Percentiles rank a stretch among this genome's conserved stretches.
Conservation (phyloP, 2,329 filamentous ascomycete species). For the Fusarium gaditjirri region DNA sequence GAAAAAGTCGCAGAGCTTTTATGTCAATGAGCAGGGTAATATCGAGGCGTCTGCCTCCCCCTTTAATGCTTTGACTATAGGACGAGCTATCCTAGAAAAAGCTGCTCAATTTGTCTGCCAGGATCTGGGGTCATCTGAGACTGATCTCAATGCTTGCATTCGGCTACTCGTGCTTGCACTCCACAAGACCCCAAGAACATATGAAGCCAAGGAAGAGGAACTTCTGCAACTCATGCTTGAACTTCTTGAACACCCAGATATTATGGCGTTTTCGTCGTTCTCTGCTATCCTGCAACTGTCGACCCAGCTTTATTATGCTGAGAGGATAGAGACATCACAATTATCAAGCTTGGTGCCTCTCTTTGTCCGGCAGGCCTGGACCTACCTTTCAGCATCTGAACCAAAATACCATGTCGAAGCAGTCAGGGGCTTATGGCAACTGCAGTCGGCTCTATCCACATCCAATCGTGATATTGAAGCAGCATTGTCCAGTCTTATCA, state of each 20-base stretch:
- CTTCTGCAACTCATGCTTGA: conserved; percentile 63
- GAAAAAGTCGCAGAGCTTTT: conserved; percentile 72
- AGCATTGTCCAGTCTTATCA: conserved; percentile 76
- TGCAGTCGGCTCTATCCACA: conserved; percentile 77
- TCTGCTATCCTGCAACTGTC: conserved; percentile 68
- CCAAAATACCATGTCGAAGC: conserved; percentile 97
- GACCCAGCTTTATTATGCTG: conserved; percentile 65
- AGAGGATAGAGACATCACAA: conserved; percentile 62
- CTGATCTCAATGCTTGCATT: conserved; percentile 66
- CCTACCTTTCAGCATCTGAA: conserved; percentile 79
- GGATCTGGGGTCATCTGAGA: conserved; percentile 54
- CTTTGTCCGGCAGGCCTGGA: conserved; percentile 80
- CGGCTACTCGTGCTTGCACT: conserved; percentile 69
- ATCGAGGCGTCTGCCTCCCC: conserved; percentile 71
- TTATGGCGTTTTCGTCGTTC: conserved; percentile 64
- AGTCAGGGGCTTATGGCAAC: conserved; percentile 84
- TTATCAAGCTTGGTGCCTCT: conserved; percentile 72
- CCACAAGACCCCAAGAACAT: conserved; percentile 59
- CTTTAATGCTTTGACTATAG: conserved; percentile 64
- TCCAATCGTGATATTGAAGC: conserved; percentile 82
- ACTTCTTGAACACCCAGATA: conserved; percentile 54
- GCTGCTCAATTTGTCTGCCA: conserved; percentile 63
- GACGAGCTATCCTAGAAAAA: conserved; percentile 72
- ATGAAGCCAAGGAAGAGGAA: conserved; percentile 56
- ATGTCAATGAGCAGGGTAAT: conserved; percentile 75